These are phyloP conservation scores for Talaromyces sp. DNA, from an alignment of 2,329 filamentous ascomycete species.

Conservation along the genomic window DNA sequence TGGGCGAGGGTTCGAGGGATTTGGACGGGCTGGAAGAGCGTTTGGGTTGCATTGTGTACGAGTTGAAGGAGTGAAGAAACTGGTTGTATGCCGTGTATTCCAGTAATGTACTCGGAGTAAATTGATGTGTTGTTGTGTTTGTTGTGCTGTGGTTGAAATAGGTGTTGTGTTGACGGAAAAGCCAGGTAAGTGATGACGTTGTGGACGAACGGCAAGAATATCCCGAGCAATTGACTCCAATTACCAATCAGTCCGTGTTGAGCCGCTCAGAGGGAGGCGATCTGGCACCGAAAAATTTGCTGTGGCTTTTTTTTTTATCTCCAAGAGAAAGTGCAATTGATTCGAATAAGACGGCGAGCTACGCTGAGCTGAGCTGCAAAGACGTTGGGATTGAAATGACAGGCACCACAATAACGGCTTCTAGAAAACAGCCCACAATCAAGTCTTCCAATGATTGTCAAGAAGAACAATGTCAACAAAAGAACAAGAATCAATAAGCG, in stretches of 20 bases:
- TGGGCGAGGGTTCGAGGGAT: conserved; percentile 24
- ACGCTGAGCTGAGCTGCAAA: background rate
- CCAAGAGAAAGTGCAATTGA: background rate
- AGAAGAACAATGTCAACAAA: background rate
- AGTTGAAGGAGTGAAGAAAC: background rate
- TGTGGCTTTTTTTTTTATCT: background rate
- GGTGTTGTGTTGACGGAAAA: background rate
- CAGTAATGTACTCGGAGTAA: background rate
- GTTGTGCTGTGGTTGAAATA: background rate
- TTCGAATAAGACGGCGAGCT: background rate
- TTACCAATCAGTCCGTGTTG: background rate
- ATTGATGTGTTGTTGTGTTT: background rate
- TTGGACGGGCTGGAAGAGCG: conserved; percentile 10
- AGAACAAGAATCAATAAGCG: background rate
- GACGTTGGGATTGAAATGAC: background rate
- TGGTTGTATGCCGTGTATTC: background rate
- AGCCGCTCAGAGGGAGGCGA: background rate
- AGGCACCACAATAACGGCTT: background rate
- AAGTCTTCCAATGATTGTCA: conserved; percentile 1
- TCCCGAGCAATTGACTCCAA: background rate
- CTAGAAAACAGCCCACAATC: background rate
- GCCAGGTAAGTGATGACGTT: conserved; percentile 2
- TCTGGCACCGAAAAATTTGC: background rate
- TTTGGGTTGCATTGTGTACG: conserved; percentile 17
- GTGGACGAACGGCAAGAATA: background rate